These are phyloP conservation scores for Cyclocybe aegerita DNA, from an alignment of 768 basidiomycete genomes.

Conservation along the genomic window DNA sequence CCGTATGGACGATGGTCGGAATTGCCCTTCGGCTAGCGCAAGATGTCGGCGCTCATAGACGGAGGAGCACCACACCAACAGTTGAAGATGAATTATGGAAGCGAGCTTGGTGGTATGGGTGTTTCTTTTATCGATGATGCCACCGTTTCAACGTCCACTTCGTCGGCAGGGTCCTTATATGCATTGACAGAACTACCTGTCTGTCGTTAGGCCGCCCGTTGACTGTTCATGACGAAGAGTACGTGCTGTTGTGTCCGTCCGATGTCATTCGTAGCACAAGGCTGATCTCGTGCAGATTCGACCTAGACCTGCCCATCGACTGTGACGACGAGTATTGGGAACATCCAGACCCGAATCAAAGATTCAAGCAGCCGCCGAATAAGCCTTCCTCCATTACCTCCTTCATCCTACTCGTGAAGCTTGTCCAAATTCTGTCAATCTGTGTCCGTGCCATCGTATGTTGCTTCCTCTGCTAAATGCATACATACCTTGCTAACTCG, in stretches of 20 bases:
- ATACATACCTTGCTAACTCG: too few species aligned
- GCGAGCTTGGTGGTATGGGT: slow-evolving; percentile 50
- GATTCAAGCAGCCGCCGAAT: slow-evolving; percentile 61
- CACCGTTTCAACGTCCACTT: too few species aligned
- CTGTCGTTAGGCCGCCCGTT: slow-evolving; percentile 59
- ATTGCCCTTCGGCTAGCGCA: slow-evolving; percentile 65
- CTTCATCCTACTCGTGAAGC: slow-evolving; percentile 48
- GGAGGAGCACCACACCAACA: slow-evolving; percentile 24
- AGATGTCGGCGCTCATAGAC: slow-evolving; percentile 66
- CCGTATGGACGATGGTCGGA: slow-evolving; percentile 60
- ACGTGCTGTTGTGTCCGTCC: slow-evolving; percentile 21
- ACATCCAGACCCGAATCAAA: slow-evolving; percentile 42
- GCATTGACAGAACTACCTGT: slow-evolving; percentile 41
- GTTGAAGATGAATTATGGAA: slow-evolving; percentile 70
- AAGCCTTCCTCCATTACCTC: slow-evolving; percentile 50
- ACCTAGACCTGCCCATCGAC: slow-evolving; percentile 57
- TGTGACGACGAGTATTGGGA: slow-evolving; percentile 72
- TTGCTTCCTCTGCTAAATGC: too few species aligned
- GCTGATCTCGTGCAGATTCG: too few species aligned
- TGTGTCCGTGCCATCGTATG: too few species aligned
- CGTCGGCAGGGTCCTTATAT: slow-evolving; percentile 40
- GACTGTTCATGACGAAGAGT: slow-evolving; percentile 73
- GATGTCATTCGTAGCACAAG: too few species aligned
- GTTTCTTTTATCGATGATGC: background rate
- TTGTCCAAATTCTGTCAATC: slow-evolving; percentile 46